These are phyloP conservation scores for Cadophora sp. DNA, from an alignment of 2,329 filamentous ascomycete species.

Conservation along the genomic window DNA sequence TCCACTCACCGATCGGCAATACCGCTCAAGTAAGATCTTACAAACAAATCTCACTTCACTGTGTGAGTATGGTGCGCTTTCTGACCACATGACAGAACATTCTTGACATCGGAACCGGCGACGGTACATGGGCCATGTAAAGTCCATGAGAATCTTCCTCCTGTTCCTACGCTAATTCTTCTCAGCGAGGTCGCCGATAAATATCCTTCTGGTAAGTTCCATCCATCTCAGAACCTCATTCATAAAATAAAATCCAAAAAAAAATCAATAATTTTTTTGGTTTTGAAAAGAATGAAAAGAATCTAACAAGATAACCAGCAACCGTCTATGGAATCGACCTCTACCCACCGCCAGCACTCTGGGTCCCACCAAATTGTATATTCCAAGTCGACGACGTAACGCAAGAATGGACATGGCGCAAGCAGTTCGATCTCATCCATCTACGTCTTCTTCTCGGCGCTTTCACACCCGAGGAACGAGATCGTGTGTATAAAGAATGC, in stretches of 20 bases:
- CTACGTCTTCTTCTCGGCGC: conserved; percentile 48
- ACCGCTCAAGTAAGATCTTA: conserved; percentile 1
- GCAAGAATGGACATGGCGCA: conserved; percentile 53
- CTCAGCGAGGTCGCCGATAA: conserved; percentile 7
- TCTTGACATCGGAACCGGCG: conserved; percentile 9
- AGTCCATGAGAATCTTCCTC: neutral
- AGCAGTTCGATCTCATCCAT: conserved; percentile 57
- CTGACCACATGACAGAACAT: neutral
- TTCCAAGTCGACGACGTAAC: conserved; percentile 61
- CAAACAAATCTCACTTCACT: neutral
- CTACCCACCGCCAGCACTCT: conserved; percentile 4
- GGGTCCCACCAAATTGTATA: conserved; percentile 54
- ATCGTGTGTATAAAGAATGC: neutral
- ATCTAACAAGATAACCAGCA: neutral
- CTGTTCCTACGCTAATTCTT: neutral
- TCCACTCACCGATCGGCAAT: conserved; percentile 5
- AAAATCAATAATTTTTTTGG: too few species aligned
- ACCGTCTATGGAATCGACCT: conserved; percentile 11
- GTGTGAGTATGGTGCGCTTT: neutral
- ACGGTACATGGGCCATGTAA: conserved; percentile 15
- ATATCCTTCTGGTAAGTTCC: neutral
- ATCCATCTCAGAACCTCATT: too few species aligned
- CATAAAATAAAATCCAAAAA: neutral
- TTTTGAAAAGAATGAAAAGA: too few species aligned
- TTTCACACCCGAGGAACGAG: conserved; percentile 6